Evolutionary conservation across 192 early-diverging fungal genomes (phyloP).

Genomic region (Coemansia aciculifera): DNA sequence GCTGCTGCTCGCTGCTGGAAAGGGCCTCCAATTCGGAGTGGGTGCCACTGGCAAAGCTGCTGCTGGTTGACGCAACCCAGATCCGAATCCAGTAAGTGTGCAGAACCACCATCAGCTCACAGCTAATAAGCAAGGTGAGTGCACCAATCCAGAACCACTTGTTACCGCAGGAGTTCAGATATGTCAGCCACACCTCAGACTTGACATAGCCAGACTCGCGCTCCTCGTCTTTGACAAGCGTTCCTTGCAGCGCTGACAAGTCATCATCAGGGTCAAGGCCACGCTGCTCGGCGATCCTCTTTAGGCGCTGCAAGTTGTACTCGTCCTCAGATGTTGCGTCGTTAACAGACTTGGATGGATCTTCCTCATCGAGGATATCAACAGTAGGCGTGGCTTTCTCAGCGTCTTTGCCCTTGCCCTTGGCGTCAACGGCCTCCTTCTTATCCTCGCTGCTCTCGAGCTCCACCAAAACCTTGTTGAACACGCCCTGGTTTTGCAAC

Average conservation of each 20-base stretch:
- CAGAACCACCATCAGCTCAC: too few species aligned
- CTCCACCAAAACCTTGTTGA: constrained; percentile 15
- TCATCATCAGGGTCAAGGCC: constrained; percentile 35
- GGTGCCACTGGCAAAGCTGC: neutral
- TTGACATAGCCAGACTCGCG: constrained; percentile 73
- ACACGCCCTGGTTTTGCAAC: constrained; percentile 50
- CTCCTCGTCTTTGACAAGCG: constrained; percentile 81
- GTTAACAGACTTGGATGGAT: constrained; percentile 9
- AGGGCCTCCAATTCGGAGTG: too few species aligned
- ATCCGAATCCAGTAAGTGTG: too few species aligned
- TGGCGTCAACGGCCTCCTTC: constrained; percentile 37
- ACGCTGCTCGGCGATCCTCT: constrained; percentile 37
- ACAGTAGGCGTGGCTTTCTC: constrained; percentile 17
- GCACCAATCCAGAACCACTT: constrained; percentile 57
- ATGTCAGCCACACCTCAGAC: constrained; percentile 70
- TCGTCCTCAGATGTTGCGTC: constrained; percentile 29
- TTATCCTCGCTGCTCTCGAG: constrained; percentile 15
- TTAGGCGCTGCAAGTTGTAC: constrained; percentile 22
- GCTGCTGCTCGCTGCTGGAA: constrained; percentile 3
- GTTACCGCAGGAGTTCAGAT: constrained; percentile 65
- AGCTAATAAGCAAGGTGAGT: constrained; percentile 15
- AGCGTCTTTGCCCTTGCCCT: constrained; percentile 9
- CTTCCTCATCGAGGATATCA: constrained; percentile 26
- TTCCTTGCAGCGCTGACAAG: constrained; percentile 33
- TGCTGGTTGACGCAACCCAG: constrained; percentile 1